Conservation (phyloP, 2,329 filamentous ascomycete species). For the Sclerotinia nivalis region DNA sequence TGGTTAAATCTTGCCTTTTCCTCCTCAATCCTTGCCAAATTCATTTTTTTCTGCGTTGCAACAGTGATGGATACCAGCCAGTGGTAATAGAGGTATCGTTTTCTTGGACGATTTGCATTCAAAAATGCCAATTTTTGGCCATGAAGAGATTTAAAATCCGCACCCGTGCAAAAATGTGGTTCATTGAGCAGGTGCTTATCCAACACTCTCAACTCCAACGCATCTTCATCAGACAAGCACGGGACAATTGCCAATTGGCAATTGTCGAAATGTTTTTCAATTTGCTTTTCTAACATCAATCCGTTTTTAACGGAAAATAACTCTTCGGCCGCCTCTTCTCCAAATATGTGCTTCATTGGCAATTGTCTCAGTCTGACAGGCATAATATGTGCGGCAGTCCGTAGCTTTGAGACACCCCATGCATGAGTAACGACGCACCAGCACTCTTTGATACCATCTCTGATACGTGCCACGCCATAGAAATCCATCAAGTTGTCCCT, state of each 20-base stretch:
- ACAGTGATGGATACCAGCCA: not conserved
- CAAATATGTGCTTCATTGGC: not conserved
- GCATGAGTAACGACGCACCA: not conserved
- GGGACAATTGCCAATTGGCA: not conserved
- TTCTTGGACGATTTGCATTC: not conserved
- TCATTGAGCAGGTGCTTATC: not conserved
- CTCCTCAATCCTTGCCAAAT: not conserved
- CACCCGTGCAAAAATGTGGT: not conserved
- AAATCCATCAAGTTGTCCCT: not conserved
- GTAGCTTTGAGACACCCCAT: not conserved
- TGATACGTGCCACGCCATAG: not conserved
- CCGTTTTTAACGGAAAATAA: not conserved
- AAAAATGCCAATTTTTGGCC: not conserved
- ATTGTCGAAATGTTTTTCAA: not conserved
- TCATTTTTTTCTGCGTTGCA: not conserved
- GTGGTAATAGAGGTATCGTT: not conserved
- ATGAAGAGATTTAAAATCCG: not conserved
- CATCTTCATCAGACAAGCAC: not conserved
- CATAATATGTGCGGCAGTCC: not conserved
- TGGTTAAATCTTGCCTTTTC: not conserved
- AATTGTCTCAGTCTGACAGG: not conserved
- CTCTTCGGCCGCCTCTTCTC: not conserved
- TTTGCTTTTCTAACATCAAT: not conserved
- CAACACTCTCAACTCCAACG: not conserved
- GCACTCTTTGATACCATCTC: not conserved